phyloP scores from a whole-genome alignment of 2,329 filamentous ascomycete genomes.

The Metarhizium brunneum region DNA sequence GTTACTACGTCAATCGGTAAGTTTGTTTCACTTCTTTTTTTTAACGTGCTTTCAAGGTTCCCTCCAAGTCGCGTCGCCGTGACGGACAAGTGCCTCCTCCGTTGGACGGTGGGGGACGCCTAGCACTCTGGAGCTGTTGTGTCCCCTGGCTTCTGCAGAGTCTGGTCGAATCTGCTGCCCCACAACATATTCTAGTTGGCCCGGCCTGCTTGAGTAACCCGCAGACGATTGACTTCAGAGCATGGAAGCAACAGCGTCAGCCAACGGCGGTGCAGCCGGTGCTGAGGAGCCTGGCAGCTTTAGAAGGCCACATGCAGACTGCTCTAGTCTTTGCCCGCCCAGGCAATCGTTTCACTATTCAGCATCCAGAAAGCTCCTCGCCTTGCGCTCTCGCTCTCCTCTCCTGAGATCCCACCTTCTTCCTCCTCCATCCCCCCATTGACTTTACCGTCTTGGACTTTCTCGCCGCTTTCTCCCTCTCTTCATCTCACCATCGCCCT shows the following conservation, averaged over 20 bases:
- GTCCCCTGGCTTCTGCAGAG: background rate
- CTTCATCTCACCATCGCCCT: background rate
- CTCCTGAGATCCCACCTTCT: background rate
- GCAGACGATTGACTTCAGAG: too few species aligned
- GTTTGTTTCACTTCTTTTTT: background rate
- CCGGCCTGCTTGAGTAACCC: background rate
- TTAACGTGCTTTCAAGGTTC: too few species aligned
- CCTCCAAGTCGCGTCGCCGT: background rate
- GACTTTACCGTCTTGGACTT: background rate
- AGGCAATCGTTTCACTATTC: background rate
- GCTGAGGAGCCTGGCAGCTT: too few species aligned
- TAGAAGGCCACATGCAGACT: too few species aligned
- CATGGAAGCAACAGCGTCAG: too few species aligned
- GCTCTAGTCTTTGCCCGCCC: too few species aligned
- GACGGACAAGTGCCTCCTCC: background rate
- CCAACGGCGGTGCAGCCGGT: too few species aligned
- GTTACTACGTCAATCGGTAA: background rate
- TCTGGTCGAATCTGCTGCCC: background rate
- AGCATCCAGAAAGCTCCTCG: slow-evolving; percentile 1
- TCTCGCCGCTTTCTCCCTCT: background rate
- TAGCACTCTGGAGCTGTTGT: too few species aligned
- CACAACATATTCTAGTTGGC: background rate
- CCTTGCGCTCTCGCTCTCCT: background rate
- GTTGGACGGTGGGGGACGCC: background rate
- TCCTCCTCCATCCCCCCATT: background rate